Percentiles rank a stretch among this genome's conserved stretches.
Evolutionary conservation across 202 grass and related monocot genomes (phyloP).

Genomic region (Musa balbisiana): DNA sequence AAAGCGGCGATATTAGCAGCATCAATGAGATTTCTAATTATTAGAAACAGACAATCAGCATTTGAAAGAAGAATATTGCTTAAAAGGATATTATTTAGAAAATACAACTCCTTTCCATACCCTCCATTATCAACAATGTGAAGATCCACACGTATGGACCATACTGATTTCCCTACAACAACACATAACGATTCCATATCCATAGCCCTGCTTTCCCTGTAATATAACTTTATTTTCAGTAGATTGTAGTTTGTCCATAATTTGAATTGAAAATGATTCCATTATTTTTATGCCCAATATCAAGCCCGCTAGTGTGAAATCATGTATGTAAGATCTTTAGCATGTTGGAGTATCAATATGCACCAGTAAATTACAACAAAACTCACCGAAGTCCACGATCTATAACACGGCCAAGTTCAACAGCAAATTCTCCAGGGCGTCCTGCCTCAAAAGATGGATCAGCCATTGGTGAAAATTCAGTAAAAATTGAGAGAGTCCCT

Average conservation of each 20-base stretch:
- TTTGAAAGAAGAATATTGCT: too few species aligned
- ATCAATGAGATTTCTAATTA: slow-evolving; percentile 78
- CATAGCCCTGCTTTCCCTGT: slow-evolving; percentile 82
- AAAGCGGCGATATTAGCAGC: slow-evolving; percentile 85
- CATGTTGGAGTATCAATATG: background rate
- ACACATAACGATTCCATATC: slow-evolving; percentile 93
- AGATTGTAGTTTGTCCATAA: slow-evolving; percentile 8
- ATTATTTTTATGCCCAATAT: background rate
- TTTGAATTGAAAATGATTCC: background rate
- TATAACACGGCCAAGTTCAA: slow-evolving; percentile 79
- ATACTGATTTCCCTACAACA: slow-evolving; percentile 73
- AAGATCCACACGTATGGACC: slow-evolving; percentile 74
- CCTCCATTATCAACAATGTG: slow-evolving; percentile 98
- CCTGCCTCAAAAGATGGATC: slow-evolving; percentile 77
- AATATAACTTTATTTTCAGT: slow-evolving; percentile 10
- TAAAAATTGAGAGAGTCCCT: slow-evolving; percentile 76
- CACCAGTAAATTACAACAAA: background rate
- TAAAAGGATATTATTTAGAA: background rate
- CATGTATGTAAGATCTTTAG: background rate
- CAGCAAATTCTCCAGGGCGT: slow-evolving; percentile 55
- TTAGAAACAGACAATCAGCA: background rate
- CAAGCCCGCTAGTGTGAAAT: background rate
- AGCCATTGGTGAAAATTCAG: slow-evolving; percentile 94
- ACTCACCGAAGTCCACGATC: slow-evolving; percentile 71
- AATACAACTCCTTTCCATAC: slow-evolving; percentile 27